These are phyloP conservation scores for Dactylellina leptospora DNA, from an alignment of 2,329 filamentous ascomycete genomes.

Conservation along the genomic window DNA sequence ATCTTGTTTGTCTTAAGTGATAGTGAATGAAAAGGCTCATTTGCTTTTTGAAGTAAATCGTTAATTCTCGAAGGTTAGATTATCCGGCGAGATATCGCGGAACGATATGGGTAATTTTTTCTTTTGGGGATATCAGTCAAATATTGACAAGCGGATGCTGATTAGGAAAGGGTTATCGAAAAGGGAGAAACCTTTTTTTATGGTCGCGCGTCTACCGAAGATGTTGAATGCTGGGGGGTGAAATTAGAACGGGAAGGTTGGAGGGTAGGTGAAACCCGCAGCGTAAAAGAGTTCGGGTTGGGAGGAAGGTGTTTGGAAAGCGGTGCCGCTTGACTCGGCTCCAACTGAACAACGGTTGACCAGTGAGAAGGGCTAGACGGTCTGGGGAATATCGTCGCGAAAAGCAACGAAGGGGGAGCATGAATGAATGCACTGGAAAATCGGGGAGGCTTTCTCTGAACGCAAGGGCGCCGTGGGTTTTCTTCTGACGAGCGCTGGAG, in stretches of 20 bases:
- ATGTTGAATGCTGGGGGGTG: conserved; percentile 15
- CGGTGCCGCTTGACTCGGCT: conserved; percentile 42
- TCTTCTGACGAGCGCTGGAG: no score
- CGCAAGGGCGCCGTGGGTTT: not conserved
- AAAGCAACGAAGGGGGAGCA: conserved; percentile 6
- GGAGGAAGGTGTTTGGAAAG: conserved; percentile 45
- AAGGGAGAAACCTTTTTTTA: conserved; percentile 1
- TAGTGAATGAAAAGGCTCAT: not conserved
- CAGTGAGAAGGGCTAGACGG: conserved; percentile 41
- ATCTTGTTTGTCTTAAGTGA: no score
- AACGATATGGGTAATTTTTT: conserved; percentile 1
- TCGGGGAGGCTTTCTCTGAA: not conserved
- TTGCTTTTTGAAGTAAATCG: not conserved
- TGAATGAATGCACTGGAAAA: not conserved
- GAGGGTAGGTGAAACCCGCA: conserved; percentile 42
- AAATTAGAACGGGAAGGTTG: conserved; percentile 34
- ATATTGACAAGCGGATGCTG: conserved; percentile 1
- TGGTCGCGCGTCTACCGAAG: conserved; percentile 30
- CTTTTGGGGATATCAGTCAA: no score
- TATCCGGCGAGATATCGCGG: conserved; percentile 47
- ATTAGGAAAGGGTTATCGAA: conserved; percentile 24
- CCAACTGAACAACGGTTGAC: conserved; percentile 14
- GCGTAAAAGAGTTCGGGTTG: conserved; percentile 25
- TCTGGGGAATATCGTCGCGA: conserved; percentile 46
- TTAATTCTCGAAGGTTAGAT: conserved; percentile 12